These are phyloP conservation scores for Tylopilus balloui DNA, from an alignment of 768 basidiomycete species.

Conservation along the genomic window DNA sequence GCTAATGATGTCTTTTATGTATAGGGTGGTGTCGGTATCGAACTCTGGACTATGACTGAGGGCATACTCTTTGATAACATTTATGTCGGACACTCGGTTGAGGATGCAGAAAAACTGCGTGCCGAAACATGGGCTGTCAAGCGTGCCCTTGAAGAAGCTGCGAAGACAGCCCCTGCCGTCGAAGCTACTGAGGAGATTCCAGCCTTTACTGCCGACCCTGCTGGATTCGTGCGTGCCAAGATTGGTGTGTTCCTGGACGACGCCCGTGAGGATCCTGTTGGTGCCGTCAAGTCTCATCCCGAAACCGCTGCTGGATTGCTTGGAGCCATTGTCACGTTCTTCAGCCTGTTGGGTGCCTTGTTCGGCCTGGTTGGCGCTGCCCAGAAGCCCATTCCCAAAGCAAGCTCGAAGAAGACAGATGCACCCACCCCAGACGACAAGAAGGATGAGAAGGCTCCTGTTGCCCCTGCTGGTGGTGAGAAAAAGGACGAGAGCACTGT, in stretches of 20 bases:
- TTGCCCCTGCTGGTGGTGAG: constrained; percentile 67
- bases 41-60: constrained; percentile 99
- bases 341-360: constrained; percentile 80
- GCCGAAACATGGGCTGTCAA: constrained; percentile 89
- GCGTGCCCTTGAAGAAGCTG: constrained; percentile 70
- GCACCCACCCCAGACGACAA: constrained; percentile 59
- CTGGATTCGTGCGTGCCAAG: constrained; percentile 75
- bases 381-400: constrained; percentile 68
- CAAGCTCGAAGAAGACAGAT: constrained; percentile 71
- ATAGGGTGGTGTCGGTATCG: constrained; percentile 91
- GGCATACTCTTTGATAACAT: constrained; percentile 92
- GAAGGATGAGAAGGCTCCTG: constrained; percentile 60
- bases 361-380: constrained; percentile 73
- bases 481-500: constrained; percentile 64
- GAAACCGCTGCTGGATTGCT: constrained; percentile 78
- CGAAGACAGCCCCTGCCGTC: constrained; percentile 41
- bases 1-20: background rate
- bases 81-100: constrained; percentile 85
- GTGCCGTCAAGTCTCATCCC: constrained; percentile 84
- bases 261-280: constrained; percentile 68
- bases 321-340: constrained; percentile 70
- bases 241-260: constrained; percentile 76
- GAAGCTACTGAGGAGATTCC: constrained; percentile 41
- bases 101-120: constrained; percentile 80
- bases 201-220: constrained; percentile 67